Percentiles rank a stretch among this genome's conserved stretches.
Evolutionary conservation across 176 grass and related monocot species (phyloP).

Genomic region (Chloris gayana): DNA sequence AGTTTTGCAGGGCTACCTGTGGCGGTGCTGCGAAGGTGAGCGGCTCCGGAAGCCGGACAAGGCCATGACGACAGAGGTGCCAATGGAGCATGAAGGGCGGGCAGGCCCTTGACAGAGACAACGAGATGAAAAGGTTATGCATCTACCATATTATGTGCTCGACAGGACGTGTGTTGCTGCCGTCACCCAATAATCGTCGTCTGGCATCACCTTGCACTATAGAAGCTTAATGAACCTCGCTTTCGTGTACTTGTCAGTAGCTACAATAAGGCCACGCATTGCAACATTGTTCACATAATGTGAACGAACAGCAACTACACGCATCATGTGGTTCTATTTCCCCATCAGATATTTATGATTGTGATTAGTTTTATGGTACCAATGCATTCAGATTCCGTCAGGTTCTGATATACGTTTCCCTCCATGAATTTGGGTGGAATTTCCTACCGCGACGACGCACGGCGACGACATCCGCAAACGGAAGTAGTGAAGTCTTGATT

Average conservation of each 20-base stretch:
- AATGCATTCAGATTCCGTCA: neutral
- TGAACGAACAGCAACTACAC: neutral
- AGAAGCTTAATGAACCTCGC: neutral
- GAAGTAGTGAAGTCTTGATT: neutral
- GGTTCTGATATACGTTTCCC: too few relatives aligned
- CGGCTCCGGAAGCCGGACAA: conserved; percentile 52
- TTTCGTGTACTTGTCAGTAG: conserved; percentile 23
- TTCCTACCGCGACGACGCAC: conserved; percentile 5
- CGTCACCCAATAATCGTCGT: conserved; percentile 13
- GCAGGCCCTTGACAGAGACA: neutral
- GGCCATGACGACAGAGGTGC: conserved; percentile 31
- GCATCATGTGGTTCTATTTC: neutral
- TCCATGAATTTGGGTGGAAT: conserved; percentile 5
- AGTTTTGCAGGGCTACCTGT: conserved; percentile 32
- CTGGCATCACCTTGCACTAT: neutral
- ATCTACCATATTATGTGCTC: neutral
- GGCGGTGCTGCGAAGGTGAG: conserved; percentile 47
- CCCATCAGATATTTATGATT: neutral
- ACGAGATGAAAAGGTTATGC: neutral
- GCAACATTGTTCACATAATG: neutral
- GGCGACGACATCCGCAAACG: neutral
- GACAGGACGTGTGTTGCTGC: neutral
- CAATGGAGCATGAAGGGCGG: neutral
- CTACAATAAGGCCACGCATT: neutral
- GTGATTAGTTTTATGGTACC: too few relatives aligned